A percentile compares a stretch with the other conserved stretches of the same genome.
Evolutionary conservation across 768 basidiomycete species (phyloP).

Genomic region (Boletus fagicola): DNA sequence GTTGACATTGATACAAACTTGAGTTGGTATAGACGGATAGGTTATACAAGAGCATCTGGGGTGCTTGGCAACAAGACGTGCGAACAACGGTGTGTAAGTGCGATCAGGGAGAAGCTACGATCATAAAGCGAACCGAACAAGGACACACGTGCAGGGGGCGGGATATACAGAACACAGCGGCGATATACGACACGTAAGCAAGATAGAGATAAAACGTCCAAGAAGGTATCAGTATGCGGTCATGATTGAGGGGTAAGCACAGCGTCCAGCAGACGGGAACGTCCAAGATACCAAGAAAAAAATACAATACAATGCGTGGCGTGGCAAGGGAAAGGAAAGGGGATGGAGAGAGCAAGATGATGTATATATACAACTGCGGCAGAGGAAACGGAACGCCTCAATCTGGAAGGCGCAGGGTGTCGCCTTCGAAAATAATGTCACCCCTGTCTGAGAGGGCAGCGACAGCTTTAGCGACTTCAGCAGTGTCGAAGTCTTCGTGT

Average conservation of each 20-base stretch:
- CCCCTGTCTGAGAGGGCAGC: slow-evolving; percentile 47
- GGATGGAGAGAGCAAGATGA: not conserved
- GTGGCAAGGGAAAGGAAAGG: not conserved
- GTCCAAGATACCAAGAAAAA: slow-evolving; percentile 29
- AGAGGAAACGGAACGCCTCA: slow-evolving; percentile 3
- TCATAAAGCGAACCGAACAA: slow-evolving; percentile 3
- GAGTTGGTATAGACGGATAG: slow-evolving; percentile 10
- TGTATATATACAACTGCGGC: not conserved
- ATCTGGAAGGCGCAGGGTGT: slow-evolving; percentile 35
- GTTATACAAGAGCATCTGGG: slow-evolving; percentile 17
- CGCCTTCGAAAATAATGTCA: slow-evolving; percentile 51
- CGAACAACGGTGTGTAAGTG: not conserved
- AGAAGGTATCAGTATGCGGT: slow-evolving; percentile 23
- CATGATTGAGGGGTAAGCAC: not conserved
- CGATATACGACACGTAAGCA: slow-evolving; percentile 18
- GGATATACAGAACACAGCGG: slow-evolving; percentile 17
- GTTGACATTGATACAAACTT: slow-evolving; percentile 23
- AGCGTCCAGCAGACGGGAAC: slow-evolving; percentile 4
- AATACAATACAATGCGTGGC: slow-evolving; percentile 12
- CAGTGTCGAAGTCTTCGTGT: slow-evolving; percentile 79
- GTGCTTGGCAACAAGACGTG: slow-evolving; percentile 4
- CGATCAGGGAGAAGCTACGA: not conserved
- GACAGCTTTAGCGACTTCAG: slow-evolving; percentile 58
- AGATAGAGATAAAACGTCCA: slow-evolving; percentile 16
- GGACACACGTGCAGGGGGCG: not conserved